A percentile compares a stretch with the other conserved stretches of the same genome.
These are phyloP conservation scores for Aureobasidium sp. DNA, from an alignment of 2,329 filamentous ascomycete genomes.

Conservation along the genomic window DNA sequence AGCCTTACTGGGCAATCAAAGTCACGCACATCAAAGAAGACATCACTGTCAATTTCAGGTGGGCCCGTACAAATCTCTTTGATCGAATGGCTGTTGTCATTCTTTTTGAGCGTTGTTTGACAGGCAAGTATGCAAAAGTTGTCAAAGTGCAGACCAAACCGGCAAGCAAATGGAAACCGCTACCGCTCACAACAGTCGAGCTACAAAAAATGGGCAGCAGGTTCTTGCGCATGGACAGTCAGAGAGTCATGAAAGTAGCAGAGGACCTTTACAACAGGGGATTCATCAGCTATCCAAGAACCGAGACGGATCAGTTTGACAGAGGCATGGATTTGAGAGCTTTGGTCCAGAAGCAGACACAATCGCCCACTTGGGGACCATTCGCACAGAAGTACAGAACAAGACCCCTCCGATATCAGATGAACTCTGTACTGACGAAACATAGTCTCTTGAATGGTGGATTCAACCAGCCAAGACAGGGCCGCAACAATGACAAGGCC, in stretches of 20 bases:
- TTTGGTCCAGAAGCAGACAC: constrained; percentile 76
- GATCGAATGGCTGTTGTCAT: constrained; percentile 75
- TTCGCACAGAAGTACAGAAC: constrained; percentile 55
- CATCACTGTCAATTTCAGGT: constrained; percentile 75
- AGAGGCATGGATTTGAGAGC: constrained; percentile 75
- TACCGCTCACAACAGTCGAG: constrained; percentile 92
- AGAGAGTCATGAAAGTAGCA: constrained; percentile 79
- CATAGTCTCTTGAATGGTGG: constrained; percentile 59
- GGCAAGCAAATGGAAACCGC: constrained; percentile 86
- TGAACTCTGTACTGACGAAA: not conserved
- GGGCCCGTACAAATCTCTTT: constrained; percentile 77
- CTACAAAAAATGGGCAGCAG: constrained; percentile 90
- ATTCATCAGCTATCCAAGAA: constrained; percentile 95
- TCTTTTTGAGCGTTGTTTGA: constrained; percentile 77
- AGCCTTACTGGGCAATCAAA: constrained; percentile 88
- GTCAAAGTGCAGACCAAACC: constrained; percentile 83
- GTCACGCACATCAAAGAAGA: constrained; percentile 70
- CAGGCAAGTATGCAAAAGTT: constrained; percentile 69
- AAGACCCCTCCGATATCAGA: not conserved
- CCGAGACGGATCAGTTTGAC: constrained; percentile 94
- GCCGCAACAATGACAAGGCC: constrained; percentile 88
- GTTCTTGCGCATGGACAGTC: constrained; percentile 83
- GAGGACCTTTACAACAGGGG: constrained; percentile 87
- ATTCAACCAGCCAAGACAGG: constrained; percentile 75
- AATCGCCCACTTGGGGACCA: constrained; percentile 67